Base-by-base conservation (phyloP, 208 protist species). In the Strigomonas culicis region DNA sequence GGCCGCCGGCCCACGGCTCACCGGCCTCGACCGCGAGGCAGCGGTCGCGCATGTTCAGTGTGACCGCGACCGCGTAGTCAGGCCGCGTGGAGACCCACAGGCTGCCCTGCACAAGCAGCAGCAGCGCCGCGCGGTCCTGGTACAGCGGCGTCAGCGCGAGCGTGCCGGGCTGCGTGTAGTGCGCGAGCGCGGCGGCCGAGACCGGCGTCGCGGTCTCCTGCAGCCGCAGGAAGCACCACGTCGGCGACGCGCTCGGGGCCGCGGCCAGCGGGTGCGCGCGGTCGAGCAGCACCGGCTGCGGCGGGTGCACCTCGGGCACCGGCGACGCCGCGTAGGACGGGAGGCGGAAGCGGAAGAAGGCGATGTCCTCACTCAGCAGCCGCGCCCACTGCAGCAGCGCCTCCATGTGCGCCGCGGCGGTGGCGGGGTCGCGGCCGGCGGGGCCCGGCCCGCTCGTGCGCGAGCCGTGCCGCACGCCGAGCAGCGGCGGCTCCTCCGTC, bases 11-110 rank as follows among this genome's bases (percentile, higher is more conserved):
- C 63, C 69, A 66, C 30, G 60, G 51, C 21, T 78, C 61, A 28
- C 82, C 80, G 17, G 74, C 75, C 53, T 84, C 78, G 56, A 87
- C 59, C 22, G 56, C 36, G n/a, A 90, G 55, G 70, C 84, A 87
- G 25, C 76, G 66, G 24, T 61, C 74, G 21, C 41, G 32, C 25
- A 53, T 57, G 32, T 90, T 75, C 11, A 86, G 71, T 19, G 51
- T 64, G 34, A 85, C 59, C 10, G 63, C 49, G 15, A 72, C 76
- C 50, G 72, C 59, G 53, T 52, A 49, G 6, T 72, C 28, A 13
- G 73, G 64, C 21, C 79, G 82, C 39, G 73, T 81, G 2, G 69
- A 72, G 1, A 85, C 32, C 82, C 82, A 88, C 47, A 79, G 75
- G 19, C 75, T 66, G 22, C 77, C 82, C 32, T 78, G 46, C 39